Evolutionary conservation across 2,329 filamentous ascomycete species (phyloP).

Genomic region (Proliferodiscus dingleyae): DNA sequence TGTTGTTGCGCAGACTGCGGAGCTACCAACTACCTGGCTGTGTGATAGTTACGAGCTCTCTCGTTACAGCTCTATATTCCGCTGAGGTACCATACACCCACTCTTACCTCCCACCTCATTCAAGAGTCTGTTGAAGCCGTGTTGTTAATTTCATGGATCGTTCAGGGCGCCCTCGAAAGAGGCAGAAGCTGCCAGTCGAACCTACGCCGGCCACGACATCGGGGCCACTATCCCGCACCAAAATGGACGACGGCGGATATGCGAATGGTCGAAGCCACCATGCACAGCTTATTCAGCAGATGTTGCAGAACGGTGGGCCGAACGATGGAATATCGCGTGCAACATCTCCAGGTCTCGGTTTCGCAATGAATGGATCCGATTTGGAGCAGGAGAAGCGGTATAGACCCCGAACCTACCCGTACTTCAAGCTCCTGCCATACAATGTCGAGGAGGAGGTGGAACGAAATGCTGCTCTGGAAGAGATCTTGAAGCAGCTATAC

Average conservation of each 20-base stretch:
- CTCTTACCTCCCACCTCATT: constrained; percentile 7
- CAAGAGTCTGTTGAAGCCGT: background rate
- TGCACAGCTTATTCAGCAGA: constrained; percentile 24
- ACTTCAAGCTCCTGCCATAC: constrained; percentile 87
- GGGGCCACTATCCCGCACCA: constrained; percentile 6
- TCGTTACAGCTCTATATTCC: constrained; percentile 8
- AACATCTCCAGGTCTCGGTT: constrained; percentile 71
- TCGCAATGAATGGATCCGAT: constrained; percentile 42
- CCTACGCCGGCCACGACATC: constrained; percentile 3
- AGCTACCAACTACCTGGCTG: constrained; percentile 6
- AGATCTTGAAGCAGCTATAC: constrained; percentile 91
- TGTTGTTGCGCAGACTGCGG: constrained; percentile 7
- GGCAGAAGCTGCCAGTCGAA: constrained; percentile 8
- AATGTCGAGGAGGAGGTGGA: constrained; percentile 73
- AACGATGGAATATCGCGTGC: constrained; percentile 75
- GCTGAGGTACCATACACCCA: constrained; percentile 9
- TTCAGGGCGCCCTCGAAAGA: constrained; percentile 12
- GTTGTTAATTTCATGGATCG: constrained; percentile 13
- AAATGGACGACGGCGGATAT: constrained; percentile 27
- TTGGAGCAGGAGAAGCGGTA: constrained; percentile 57
- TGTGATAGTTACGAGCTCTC: constrained; percentile 13
- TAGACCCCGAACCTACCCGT: constrained; percentile 86
- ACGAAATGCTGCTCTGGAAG: constrained; percentile 72
- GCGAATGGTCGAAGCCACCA: constrained; percentile 26
- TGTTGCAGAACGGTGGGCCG: constrained; percentile 21